These are phyloP conservation scores for Dryadomyces sulphureus DNA, from an alignment of 2,329 filamentous ascomycete genomes.

Conservation along the genomic window DNA sequence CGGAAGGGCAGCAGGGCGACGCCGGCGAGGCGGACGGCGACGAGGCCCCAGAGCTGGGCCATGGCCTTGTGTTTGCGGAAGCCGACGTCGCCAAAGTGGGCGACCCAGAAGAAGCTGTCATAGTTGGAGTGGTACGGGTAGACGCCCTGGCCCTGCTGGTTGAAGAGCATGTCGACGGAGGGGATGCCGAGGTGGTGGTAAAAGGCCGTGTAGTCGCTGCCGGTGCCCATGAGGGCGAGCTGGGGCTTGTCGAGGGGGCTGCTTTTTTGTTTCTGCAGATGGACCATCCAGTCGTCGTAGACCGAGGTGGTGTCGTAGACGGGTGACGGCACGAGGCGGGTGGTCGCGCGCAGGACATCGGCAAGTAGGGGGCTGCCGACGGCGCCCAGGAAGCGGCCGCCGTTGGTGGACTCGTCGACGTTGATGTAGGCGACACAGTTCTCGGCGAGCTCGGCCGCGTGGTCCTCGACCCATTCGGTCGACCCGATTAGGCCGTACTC, in stretches of 20 bases:
- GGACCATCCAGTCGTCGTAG: constrained; percentile 16
- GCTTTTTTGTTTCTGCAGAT: constrained; percentile 44
- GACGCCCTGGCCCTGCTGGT: constrained; percentile 26
- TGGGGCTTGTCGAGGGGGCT: constrained; percentile 27
- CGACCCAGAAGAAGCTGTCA: constrained; percentile 76
- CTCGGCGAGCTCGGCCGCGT: constrained; percentile 57
- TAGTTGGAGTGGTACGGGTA: constrained; percentile 78
- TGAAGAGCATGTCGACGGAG: constrained; percentile 40
- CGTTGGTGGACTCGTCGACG: constrained; percentile 35
- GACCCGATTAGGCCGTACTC: constrained; percentile 71
- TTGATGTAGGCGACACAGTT: constrained; percentile 67
- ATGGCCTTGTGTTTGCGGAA: constrained; percentile 46
- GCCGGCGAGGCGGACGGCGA: background rate
- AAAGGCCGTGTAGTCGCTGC: constrained; percentile 55
- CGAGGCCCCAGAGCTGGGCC: constrained; percentile 1
- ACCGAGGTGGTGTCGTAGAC: background rate
- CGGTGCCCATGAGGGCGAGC: constrained; percentile 52
- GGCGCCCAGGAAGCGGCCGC: constrained; percentile 46
- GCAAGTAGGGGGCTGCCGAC: constrained; percentile 27
- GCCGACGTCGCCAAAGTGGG: constrained; percentile 54
- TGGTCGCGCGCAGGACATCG: background rate
- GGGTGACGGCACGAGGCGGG: background rate
- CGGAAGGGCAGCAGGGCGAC: background rate
- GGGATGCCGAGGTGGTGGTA: constrained; percentile 40
- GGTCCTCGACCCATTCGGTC: constrained; percentile 79